Base-by-base conservation (phyloP, 2,329 filamentous ascomycete species). In the Aspergillus thermomutatus region DNA sequence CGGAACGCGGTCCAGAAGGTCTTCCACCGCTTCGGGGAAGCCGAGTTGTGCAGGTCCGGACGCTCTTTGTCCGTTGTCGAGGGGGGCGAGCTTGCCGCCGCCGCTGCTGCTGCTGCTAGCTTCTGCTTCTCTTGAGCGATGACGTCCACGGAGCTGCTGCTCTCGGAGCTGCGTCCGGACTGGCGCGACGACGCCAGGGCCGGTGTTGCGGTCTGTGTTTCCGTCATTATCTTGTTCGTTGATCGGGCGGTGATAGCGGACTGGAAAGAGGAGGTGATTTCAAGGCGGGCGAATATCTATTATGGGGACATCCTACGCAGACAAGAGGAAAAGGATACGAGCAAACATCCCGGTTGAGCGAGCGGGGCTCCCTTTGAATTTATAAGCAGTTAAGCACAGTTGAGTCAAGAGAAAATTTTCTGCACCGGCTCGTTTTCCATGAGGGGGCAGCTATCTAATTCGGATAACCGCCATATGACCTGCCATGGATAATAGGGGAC, bases 1-100 rank as follows among this genome's bases (percentile, higher is more conserved):
- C 77, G 78, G 72, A 82, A 82, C 4, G 81, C 76, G 51, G 71
- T 72, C 68, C 78, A 72, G 57, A 83, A 81, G 1, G 77, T 81
- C 69, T 77, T 80, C 67, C 77, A 74, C 41, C 80, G 75, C 60
- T 80, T 80, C 3, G 80, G 72, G 3, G 76, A 77, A 7, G 75
- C 79, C 1, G 79, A 75, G 19, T 77, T 78, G 60, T 80, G 75
- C 11, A 77, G 66, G 28, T 72, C 63, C 3, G 63, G 60, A 21
- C 50, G 53, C 10, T 53, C 55, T 23, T 57, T 46, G 45, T 50
- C 23, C 34, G 52, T 14, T 2, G 14, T 49, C 58, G 28, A 17
- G 49, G 47, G 8, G 58, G 52, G 49, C 23, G 56, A 28, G 25
- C 47, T 51, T 40, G 53, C 23, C 3, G 54, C 40, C 8, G 61